Evolutionary conservation across 495 filamentous ascomycete species (phyloP), one percentile per base, ranked within the genome.

Genomic region (Massariosphaeria phaeospora): DNA sequence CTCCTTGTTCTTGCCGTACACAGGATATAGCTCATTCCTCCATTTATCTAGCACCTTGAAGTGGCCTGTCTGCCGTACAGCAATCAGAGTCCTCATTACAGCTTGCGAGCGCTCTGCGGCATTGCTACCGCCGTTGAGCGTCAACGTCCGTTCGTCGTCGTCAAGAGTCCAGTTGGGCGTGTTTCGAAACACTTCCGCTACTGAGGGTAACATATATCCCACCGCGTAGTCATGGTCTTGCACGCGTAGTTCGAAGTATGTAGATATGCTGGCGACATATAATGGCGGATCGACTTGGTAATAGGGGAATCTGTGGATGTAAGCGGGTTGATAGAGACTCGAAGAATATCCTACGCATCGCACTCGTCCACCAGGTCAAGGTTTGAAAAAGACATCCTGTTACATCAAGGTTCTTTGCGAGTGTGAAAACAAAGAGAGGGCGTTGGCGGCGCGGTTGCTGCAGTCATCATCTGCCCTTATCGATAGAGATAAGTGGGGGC

Each of bases 21-120:
- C 79, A 0, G 89, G 80, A 72, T 95, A 99, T 27, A 84, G 71
- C 72, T 99, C 93, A 59, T 91, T 72, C 33, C 94, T 77, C 93
- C 93, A 99, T 55, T 89, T 88, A 13, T 73, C 74, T 25, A 96
- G 75, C 1, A 95, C 70, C 40, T 79, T 70, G 67, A 97, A 97
- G 0, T 72, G 77, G 12, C 75, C 67, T 21, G 77, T 76, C 24
- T 77, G 69, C 25, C 82, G 81, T 73, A 88, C 88, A 59, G 82
- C 77, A 1, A 69, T 64, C 27, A 83, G 75, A 3, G 86, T 83
- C 31, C 69, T 62, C 0, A 72, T 76, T 3, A 95, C 75, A 20
- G 77, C 70, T 2, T 68, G 66, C 39, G 75, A 85, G 58, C 91
- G 83, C 55, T 67, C 62, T 26, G 44, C 61, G 11, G 51, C 63